Evolutionary conservation across 2,329 filamentous ascomycete species (phyloP).

Genomic region (Arthrobotrys sphaeroides): DNA sequence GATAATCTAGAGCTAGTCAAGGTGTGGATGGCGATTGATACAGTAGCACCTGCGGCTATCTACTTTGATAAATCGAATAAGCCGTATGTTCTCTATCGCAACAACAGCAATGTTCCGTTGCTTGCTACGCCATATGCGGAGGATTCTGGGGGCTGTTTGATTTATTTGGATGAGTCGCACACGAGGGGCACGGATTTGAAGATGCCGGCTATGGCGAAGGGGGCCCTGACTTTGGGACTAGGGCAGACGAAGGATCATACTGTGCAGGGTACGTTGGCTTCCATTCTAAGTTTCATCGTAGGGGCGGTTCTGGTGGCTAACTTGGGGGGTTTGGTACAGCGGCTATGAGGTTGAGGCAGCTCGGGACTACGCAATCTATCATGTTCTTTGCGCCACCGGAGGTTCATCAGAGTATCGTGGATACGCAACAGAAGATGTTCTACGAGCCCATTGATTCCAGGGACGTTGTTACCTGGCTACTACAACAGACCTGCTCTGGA

Average conservation of each 20-base stretch:
- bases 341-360: conserved; percentile 73
- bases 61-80: conserved; percentile 67
- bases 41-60: conserved; percentile 65
- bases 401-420: conserved; percentile 67
- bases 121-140: conserved; percentile 67
- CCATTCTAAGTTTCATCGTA: neutral
- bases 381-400: conserved; percentile 67
- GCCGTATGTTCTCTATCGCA: conserved; percentile 63
- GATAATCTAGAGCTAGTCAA: conserved; percentile 66
- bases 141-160: conserved; percentile 69
- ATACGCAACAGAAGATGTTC: conserved; percentile 51
- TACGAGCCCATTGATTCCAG: conserved; percentile 62
- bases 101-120: conserved; percentile 62
- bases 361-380: conserved; percentile 74
- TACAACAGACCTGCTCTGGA: conserved; percentile 70
- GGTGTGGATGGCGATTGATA: conserved; percentile 66
- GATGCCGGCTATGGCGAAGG: conserved; percentile 69
- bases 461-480: conserved; percentile 70
- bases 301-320: too few relatives aligned
- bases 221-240: conserved; percentile 74
- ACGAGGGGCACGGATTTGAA: conserved; percentile 75
- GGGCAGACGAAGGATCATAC: conserved; percentile 74
- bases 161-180: conserved; percentile 77
- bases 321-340: conserved; percentile 17
- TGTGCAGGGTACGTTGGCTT: conserved; percentile 69